phyloP scores from a whole-genome alignment of 2,329 filamentous ascomycete genomes.

The Botrytis deweyae region DNA sequence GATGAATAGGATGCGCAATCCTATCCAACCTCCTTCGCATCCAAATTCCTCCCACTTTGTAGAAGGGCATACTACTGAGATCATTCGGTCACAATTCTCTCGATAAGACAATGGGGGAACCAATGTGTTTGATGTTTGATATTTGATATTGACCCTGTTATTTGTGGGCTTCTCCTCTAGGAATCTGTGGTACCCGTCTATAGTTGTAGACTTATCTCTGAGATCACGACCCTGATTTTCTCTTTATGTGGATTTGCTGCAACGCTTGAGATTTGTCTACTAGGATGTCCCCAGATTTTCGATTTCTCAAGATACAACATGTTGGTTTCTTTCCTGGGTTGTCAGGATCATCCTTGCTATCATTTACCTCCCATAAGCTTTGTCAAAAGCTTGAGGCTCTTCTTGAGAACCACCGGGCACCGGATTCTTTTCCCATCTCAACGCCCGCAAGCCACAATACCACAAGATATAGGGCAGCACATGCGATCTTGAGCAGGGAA shows the following conservation, averaged over 20 bases:
- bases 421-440: neutral
- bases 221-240: neutral
- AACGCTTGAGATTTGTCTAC: neutral
- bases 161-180: neutral
- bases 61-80: neutral
- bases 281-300: neutral
- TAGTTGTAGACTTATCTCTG: neutral
- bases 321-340: neutral
- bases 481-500: constrained; percentile 1
- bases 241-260: neutral
- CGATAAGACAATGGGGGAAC: neutral
- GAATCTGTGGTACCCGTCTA: neutral
- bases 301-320: neutral
- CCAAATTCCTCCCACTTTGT: neutral
- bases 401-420: neutral
- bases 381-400: neutral
- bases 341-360: constrained; percentile 4
- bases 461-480: constrained; percentile 13
- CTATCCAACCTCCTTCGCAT: neutral
- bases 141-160: too few species aligned
- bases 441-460: constrained; percentile 5
- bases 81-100: neutral
- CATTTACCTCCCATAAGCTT: neutral
- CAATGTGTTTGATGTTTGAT: neutral
- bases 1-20: neutral